phyloP scores from a whole-genome alignment of 2,329 filamentous ascomycete genomes.

The Alternaria ethzedia region DNA sequence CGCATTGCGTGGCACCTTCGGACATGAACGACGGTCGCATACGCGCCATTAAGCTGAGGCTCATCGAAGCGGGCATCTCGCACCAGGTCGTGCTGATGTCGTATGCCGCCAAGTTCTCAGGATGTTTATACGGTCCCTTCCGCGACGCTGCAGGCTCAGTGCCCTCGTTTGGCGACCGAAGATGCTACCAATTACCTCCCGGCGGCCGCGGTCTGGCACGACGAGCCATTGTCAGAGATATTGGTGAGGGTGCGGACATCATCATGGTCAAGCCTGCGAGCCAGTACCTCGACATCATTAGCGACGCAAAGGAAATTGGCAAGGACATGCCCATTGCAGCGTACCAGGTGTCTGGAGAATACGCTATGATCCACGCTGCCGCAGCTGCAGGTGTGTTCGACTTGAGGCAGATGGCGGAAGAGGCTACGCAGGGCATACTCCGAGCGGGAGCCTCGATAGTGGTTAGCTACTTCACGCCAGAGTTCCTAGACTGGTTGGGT shows the following conservation, averaged over 20 bases:
- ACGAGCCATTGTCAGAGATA: constrained; percentile 87
- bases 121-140: constrained; percentile 96
- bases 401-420: constrained; percentile 91
- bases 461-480: constrained; percentile 92
- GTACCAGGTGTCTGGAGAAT: constrained; percentile 97
- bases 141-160: constrained; percentile 91
- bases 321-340: constrained; percentile 91
- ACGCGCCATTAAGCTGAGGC: constrained; percentile 94
- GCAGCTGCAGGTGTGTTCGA: constrained; percentile 98
- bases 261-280: constrained; percentile 99
- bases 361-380: constrained; percentile 94
- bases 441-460: constrained; percentile 92
- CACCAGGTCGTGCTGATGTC: constrained; percentile 95
- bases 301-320: constrained; percentile 92
- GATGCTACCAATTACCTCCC: constrained; percentile 95
- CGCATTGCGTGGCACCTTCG: constrained; percentile 94
- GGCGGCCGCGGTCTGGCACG: constrained; percentile 90
- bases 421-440: constrained; percentile 91
- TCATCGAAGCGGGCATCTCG: constrained; percentile 92
- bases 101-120: constrained; percentile 97
- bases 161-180: constrained; percentile 91
- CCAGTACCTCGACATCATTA: constrained; percentile 96
- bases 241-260: constrained; percentile 91
- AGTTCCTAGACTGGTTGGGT: constrained; percentile 68
- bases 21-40: constrained; percentile 99